A percentile compares a stretch with the other conserved stretches of the same genome.
Conservation (phyloP, 1,284 basidiomycete species). For the Ustilago sp. region DNA sequence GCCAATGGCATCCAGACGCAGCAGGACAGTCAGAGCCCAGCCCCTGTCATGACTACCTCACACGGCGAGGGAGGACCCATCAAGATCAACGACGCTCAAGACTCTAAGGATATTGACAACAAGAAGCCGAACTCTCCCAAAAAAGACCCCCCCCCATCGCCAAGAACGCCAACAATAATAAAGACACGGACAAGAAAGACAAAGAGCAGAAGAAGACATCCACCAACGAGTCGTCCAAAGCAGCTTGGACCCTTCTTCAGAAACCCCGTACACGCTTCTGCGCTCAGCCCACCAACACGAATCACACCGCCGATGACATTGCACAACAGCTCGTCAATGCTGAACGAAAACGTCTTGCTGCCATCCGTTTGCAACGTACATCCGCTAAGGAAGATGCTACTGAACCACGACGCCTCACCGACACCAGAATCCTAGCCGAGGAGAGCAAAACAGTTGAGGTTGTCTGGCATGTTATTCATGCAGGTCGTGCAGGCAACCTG, state of each 20-base stretch:
- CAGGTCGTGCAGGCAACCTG: slow-evolving; percentile 34
- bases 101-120: not conserved
- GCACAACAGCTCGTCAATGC: slow-evolving; percentile 16
- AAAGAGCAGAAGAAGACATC: slow-evolving; percentile 11
- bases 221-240: slow-evolving; percentile 16
- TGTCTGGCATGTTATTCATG: slow-evolving; percentile 52
- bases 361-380: slow-evolving; percentile 29
- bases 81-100: slow-evolving; percentile 7
- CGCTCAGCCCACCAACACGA: slow-evolving; percentile 34
- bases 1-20: slow-evolving; percentile 15
- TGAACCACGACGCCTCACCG: slow-evolving; percentile 29
- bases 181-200: slow-evolving; percentile 14
- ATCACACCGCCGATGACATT: slow-evolving; percentile 28
- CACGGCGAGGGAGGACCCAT: slow-evolving; percentile 34
- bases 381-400: slow-evolving; percentile 5
- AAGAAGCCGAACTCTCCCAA: not conserved
- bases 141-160: not conserved
- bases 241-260: slow-evolving; percentile 14
- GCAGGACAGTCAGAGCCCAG: not conserved
- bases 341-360: slow-evolving; percentile 29
- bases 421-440: slow-evolving; percentile 36
- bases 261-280: slow-evolving; percentile 44
- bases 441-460: slow-evolving; percentile 36
- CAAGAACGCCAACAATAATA: slow-evolving; percentile 6
- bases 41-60: slow-evolving; percentile 17